Evolutionary conservation across 169 alveolate species (phyloP).

Genomic region (Cryptosporidium tyzzeri): DNA sequence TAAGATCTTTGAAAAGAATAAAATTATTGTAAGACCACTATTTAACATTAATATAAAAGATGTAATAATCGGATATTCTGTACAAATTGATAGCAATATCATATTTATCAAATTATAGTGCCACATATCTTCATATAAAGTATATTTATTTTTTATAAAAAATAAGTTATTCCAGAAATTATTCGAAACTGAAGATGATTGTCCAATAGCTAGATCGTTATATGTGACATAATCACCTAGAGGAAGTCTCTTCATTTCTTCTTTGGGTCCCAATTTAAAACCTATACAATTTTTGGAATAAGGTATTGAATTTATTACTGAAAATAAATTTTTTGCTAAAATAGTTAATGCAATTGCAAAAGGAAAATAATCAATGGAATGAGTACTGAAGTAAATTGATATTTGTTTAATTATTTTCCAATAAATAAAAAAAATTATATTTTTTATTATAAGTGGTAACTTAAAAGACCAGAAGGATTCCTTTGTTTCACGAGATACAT

Average conservation of each 20-base stretch:
- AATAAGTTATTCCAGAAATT: slow-evolving; percentile 19
- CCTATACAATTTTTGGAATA: slow-evolving; percentile 50
- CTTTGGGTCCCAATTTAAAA: slow-evolving; percentile 65
- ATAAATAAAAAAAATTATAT: slow-evolving; percentile 38
- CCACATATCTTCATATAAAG: slow-evolving; percentile 68
- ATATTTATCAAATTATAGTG: slow-evolving; percentile 16
- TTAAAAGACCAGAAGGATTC: slow-evolving; percentile 38
- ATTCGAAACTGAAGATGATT: not conserved
- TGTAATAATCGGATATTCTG: slow-evolving; percentile 46
- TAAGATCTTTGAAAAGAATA: slow-evolving; percentile 31
- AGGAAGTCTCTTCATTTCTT: slow-evolving; percentile 60
- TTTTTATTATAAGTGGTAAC: slow-evolving; percentile 61
- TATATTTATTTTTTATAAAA: slow-evolving; percentile 11
- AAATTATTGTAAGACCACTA: not conserved
- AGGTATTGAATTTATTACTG: slow-evolving; percentile 28
- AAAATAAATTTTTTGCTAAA: not conserved
- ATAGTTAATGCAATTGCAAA: slow-evolving; percentile 29
- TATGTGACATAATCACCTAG: slow-evolving; percentile 42
- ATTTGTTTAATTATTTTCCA: slow-evolving; percentile 21
- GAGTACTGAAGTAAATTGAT: not conserved
- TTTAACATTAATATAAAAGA: slow-evolving; percentile 31
- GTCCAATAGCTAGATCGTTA: not conserved
- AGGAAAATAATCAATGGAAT: slow-evolving; percentile 49
- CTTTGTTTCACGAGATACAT: slow-evolving; percentile 42
- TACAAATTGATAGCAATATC: slow-evolving; percentile 25